phyloP scores from a whole-genome alignment of 2,329 filamentous ascomycete species.

The Talaromyces sp. region DNA sequence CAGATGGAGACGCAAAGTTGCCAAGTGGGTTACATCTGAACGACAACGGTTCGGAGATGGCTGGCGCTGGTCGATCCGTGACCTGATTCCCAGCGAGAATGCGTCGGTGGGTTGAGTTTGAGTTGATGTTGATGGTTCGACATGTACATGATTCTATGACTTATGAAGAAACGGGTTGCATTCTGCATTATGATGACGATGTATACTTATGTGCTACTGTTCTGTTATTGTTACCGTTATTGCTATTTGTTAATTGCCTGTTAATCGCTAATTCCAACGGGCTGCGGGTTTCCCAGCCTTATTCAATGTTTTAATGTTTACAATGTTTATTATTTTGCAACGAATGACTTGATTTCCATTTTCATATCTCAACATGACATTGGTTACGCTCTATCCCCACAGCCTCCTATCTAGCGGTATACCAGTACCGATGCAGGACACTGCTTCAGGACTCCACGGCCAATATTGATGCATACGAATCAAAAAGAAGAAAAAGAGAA shows the following conservation, averaged over 20 bases:
- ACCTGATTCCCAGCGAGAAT: slow-evolving; percentile 29
- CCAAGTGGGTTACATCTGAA: slow-evolving; percentile 69
- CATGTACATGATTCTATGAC: background rate
- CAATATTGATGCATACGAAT: background rate
- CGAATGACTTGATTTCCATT: background rate
- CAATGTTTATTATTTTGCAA: background rate
- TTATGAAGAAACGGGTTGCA: background rate
- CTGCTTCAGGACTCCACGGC: background rate
- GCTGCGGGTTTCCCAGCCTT: background rate
- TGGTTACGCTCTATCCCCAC: background rate
- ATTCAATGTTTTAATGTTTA: background rate
- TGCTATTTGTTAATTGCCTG: background rate
- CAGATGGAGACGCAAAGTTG: slow-evolving; percentile 81
- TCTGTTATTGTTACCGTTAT: background rate
- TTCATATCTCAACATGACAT: background rate
- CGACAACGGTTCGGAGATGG: slow-evolving; percentile 44
- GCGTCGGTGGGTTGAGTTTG: background rate
- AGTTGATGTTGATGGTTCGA: background rate
- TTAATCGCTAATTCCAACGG: background rate
- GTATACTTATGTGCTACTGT: background rate
- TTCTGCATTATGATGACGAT: background rate
- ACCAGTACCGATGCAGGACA: background rate
- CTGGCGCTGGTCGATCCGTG: slow-evolving; percentile 71
- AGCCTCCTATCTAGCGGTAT: background rate
- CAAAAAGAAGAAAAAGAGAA: background rate